Evolutionary conservation across 768 basidiomycete genomes (phyloP).

Genomic region (Lactarius tabidus): DNA sequence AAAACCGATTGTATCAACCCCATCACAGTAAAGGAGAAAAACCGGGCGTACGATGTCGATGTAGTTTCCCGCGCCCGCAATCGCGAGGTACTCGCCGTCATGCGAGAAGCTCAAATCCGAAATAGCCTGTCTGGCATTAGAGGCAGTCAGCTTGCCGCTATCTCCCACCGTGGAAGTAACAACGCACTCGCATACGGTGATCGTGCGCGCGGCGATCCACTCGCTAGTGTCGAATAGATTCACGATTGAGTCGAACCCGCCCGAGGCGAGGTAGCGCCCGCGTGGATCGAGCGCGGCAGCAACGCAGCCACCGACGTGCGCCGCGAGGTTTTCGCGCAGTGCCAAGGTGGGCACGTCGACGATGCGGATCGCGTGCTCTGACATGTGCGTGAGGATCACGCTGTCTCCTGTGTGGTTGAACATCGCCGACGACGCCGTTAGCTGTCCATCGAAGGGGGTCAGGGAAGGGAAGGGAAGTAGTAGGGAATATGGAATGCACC

Average conservation of each 20-base stretch:
- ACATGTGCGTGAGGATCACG: constrained; percentile 59
- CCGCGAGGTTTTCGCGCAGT: constrained; percentile 57
- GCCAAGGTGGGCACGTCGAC: constrained; percentile 63
- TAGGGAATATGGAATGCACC: not conserved
- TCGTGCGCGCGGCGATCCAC: constrained; percentile 76
- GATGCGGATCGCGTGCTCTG: constrained; percentile 62
- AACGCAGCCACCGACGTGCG: constrained; percentile 77
- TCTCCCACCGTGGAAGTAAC: not conserved
- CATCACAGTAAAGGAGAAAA: not conserved
- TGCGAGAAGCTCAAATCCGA: constrained; percentile 74
- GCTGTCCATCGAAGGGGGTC: constrained; percentile 30
- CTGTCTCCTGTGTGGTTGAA: constrained; percentile 77
- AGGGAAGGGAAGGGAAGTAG: constrained; percentile 5
- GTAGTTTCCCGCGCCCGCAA: constrained; percentile 65
- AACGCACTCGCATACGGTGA: constrained; percentile 79
- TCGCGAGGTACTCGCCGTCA: constrained; percentile 80
- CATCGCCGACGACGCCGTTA: constrained; percentile 60
- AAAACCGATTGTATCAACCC: not conserved
- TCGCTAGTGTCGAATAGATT: constrained; percentile 77
- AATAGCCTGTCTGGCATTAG: constrained; percentile 53
- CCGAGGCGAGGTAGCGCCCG: constrained; percentile 74
- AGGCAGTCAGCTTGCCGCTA: not conserved
- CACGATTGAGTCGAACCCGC: constrained; percentile 78
- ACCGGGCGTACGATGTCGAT: constrained; percentile 61
- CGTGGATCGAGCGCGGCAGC: constrained; percentile 78